These are phyloP conservation scores for Suillus fuscotomentosus DNA, from an alignment of 768 basidiomycete genomes.

Conservation along the genomic window DNA sequence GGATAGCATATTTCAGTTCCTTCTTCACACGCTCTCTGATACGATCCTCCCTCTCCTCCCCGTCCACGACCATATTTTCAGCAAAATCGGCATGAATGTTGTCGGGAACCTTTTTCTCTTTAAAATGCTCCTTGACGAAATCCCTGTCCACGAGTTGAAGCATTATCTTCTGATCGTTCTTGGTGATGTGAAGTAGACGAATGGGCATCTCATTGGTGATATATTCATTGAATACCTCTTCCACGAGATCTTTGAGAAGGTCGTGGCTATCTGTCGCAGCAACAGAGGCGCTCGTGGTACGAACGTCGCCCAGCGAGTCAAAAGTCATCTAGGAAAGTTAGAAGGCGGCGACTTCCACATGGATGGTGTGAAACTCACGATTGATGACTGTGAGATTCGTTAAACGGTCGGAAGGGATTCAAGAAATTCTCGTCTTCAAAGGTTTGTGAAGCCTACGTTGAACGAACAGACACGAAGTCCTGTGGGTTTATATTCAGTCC, in stretches of 20 bases:
- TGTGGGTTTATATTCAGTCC: neutral
- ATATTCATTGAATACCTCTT: neutral
- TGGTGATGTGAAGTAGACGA: neutral
- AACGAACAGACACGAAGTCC: neutral
- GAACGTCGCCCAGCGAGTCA: neutral
- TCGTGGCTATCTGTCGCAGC: neutral
- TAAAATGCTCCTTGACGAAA: neutral
- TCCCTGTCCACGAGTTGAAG: neutral
- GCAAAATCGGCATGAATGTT: neutral
- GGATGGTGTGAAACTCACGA: neutral
- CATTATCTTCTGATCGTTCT: neutral
- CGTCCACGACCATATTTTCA: neutral
- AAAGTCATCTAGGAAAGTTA: neutral
- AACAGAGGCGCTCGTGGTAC: neutral
- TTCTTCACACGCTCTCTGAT: conserved; percentile 2
- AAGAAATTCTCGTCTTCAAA: neutral
- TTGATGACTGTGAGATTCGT: neutral
- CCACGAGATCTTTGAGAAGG: neutral
- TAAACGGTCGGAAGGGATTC: neutral
- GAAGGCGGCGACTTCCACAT: neutral
- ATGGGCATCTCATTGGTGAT: conserved; percentile 4
- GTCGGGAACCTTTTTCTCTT: neutral
- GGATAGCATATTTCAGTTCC: conserved; percentile 5
- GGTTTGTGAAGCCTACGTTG: neutral
- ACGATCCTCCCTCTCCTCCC: neutral